Evolutionary conservation across 305 asterid species (phyloP).

Genomic region (Striga hermonthica): DNA sequence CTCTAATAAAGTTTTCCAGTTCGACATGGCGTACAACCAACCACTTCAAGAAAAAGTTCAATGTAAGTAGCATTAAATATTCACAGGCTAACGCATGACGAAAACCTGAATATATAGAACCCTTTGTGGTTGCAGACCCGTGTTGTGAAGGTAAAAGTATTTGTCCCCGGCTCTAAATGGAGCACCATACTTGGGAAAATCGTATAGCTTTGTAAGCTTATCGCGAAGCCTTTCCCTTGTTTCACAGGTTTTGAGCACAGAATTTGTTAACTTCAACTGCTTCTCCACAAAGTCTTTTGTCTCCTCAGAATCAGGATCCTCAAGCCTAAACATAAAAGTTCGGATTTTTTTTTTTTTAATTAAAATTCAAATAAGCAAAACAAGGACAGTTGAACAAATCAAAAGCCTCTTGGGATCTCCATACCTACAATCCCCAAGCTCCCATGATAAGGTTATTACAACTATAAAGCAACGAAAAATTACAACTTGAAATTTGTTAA

Average conservation of each 20-base stretch:
- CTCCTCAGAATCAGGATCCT: conserved; percentile 90
- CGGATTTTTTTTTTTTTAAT: too few species aligned
- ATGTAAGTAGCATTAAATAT: not conserved
- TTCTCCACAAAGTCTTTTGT: conserved; percentile 69
- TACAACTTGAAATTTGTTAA: too few species aligned
- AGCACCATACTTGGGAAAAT: conserved; percentile 73
- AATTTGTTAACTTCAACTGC: conserved; percentile 64
- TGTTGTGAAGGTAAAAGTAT: conserved; percentile 77
- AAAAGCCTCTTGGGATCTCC: too few species aligned
- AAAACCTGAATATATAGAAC: conserved; percentile 85
- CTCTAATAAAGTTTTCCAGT: conserved; percentile 5
- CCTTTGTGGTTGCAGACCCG: conserved; percentile 86
- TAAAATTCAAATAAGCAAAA: too few species aligned
- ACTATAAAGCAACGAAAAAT: too few species aligned
- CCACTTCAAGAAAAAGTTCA: not conserved
- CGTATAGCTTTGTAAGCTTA: conserved; percentile 60
- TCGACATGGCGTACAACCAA: not conserved
- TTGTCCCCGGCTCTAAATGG: conserved; percentile 81
- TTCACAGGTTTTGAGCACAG: conserved; percentile 67
- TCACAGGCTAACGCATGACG: conserved; percentile 10
- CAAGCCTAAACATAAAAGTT: conserved; percentile 56
- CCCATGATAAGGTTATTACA: too few species aligned
- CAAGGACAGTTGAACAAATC: too few species aligned
- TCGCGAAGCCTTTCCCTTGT: conserved; percentile 62
- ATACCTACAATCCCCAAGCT: too few species aligned